Evolutionary conservation across 257 asterid species (phyloP).

Genomic region (Euphrasia confusa): DNA sequence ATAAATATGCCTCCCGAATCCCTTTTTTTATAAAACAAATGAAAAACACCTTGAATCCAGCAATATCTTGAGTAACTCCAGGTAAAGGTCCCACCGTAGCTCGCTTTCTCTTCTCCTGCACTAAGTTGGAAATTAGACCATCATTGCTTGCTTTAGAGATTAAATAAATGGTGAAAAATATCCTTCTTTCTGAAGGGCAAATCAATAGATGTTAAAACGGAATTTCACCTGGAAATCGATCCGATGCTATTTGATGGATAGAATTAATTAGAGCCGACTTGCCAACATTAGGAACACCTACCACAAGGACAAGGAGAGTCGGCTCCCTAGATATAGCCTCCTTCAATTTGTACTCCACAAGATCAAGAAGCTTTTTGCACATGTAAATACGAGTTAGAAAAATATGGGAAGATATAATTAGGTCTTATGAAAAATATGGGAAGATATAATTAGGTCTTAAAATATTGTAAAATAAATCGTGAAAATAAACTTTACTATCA

Average conservation of each 20-base stretch:
- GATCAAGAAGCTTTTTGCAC: constrained; percentile 68
- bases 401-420: neutral
- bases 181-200: neutral
- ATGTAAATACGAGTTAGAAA: constrained; percentile 27
- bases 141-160: constrained; percentile 20
- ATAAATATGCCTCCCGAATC: neutral
- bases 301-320: constrained; percentile 85
- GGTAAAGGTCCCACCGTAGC: constrained; percentile 94
- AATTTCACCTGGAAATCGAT: constrained; percentile 73
- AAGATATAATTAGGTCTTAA: no score
- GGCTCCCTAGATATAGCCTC: constrained; percentile 79
- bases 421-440: neutral
- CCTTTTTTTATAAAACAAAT: no score
- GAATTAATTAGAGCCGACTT: constrained; percentile 84
- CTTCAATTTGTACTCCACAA: constrained; percentile 81
- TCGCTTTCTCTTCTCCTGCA: constrained; percentile 79
- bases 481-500: no score
- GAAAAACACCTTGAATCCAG: constrained; percentile 70
- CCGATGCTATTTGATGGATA: constrained; percentile 74
- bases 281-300: constrained; percentile 98
- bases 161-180: constrained; percentile 19
- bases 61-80: constrained; percentile 98
- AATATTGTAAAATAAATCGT: no score
- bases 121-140: constrained; percentile 49
- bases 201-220: constrained; percentile 17